Percentiles rank a stretch among this genome's conserved stretches.
phyloP scores from a whole-genome alignment of 176 grass and related monocot species.

The Panicum miliaceum region DNA sequence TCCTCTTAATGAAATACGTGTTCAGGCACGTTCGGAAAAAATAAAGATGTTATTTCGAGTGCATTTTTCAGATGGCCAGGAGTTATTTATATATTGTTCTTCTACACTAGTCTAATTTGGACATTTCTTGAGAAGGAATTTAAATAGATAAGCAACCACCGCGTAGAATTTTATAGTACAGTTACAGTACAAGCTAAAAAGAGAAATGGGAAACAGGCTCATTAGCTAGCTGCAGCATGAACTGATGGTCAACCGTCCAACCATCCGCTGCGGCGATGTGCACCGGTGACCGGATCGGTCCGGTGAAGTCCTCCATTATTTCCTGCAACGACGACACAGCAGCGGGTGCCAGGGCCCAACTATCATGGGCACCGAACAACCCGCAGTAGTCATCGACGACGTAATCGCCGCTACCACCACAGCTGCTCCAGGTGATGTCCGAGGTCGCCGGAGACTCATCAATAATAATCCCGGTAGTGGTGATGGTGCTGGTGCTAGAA shows the following conservation, averaged over 20 bases:
- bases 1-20: too few relatives aligned
- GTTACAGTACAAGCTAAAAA: neutral
- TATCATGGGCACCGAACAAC: neutral
- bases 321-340: neutral
- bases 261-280: neutral
- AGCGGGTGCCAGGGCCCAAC: neutral
- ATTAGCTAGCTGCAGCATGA: neutral
- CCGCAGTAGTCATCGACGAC: neutral
- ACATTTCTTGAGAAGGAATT: too few relatives aligned
- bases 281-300: conserved; percentile 53
- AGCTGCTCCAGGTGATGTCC: conserved; percentile 2
- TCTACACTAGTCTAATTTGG: too few relatives aligned
- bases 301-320: conserved; percentile 28
- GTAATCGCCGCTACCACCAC: too few relatives aligned
- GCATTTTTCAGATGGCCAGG: too few relatives aligned
- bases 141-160: too few relatives aligned
- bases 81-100: too few relatives aligned
- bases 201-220: neutral
- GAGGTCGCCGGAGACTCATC: conserved; percentile 40
- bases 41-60: too few relatives aligned
- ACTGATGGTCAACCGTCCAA: neutral
- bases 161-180: too few relatives aligned
- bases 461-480: neutral
- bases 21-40: too few relatives aligned
- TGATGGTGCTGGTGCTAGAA: neutral